Conservation (phyloP, 148 eudicot species). For the Nyssa sinensis region DNA sequence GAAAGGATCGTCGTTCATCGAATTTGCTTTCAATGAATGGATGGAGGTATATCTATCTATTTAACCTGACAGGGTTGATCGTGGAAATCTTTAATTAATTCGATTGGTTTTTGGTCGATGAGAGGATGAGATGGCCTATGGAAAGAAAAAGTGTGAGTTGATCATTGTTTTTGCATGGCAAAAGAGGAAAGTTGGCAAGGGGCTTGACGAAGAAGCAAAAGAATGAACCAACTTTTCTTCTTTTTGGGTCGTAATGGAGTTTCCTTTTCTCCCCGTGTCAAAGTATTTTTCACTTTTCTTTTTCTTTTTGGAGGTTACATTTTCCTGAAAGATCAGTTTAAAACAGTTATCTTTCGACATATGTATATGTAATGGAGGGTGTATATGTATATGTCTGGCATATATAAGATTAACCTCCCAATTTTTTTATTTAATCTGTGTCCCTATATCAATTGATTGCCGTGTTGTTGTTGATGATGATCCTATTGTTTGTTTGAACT, state of each 20-base stretch:
- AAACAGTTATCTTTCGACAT: constrained; percentile 7
- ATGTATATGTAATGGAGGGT: constrained; percentile 22
- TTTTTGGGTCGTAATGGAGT: constrained; percentile 9
- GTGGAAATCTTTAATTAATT: constrained; percentile 20
- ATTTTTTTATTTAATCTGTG: constrained; percentile 19
- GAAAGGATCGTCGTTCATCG: not conserved
- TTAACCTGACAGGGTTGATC: constrained; percentile 21
- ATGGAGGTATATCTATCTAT: constrained; percentile 9
- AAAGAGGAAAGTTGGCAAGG: not conserved
- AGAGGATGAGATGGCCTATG: constrained; percentile 10
- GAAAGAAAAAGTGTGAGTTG: not conserved
- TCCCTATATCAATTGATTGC: not conserved
- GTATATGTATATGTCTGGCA: constrained; percentile 24
- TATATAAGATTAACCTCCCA: constrained; percentile 14
- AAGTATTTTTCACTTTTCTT: not conserved
- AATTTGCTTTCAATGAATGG: constrained; percentile 11
- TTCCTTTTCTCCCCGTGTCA: not conserved
- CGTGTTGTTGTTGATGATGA: not conserved
- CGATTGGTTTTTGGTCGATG: constrained; percentile 21
- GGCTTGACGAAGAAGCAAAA: constrained; percentile 13
- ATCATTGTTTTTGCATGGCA: constrained; percentile 14
- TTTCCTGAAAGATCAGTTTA: constrained; percentile 21
- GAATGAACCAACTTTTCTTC: constrained; percentile 10
- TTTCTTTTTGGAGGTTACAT: not conserved
- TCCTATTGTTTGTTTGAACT: not conserved